Evolutionary conservation across 352 stramenopile genomes (phyloP), one percentile per base, ranked within the genome.

Genomic region (Phytopythium chamaehyphon): DNA sequence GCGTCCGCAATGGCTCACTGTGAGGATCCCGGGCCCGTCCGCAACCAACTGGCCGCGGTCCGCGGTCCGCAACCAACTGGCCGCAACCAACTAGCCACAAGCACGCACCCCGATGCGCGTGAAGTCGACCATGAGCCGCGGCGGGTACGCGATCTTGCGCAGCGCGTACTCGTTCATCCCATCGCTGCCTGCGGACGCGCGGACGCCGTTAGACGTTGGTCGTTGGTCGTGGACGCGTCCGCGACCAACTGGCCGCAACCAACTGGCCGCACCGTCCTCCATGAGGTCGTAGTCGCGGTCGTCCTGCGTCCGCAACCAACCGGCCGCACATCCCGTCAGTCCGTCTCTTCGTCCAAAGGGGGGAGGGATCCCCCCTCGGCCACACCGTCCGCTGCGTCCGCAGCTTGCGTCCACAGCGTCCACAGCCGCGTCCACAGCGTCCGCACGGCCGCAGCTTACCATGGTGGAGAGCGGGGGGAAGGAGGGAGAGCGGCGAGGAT

Each of bases 81-180:
- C 28, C 28, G n/a, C n/a, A n/a, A n/a, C n/a, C n/a, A n/a, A n/a
- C n/a, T n/a, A 10, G 9, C 12, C 16, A 22, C 28, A 12, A n/a
- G 28, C 35, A 74, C 75, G 59, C 64, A 93, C 81, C 44, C 77
- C 71, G 22, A 92, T 66, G 21, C 72, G 83, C 43, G 76, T 90
- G 54, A 94, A 94, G 62, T 94, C 81, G 36, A 94, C 83, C 72
- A 92, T 90, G 26, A 94, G 66, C 1, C 81, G 79, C 38, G 81
- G 69, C 1, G 83, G 83, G 54, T 94, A 94, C 43, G 70, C 46
- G 37, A 76, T 61, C 40, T 71, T 72, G 21, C 47, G 55, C 46
- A 64, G 23, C 4, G 57, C 59, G 43, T 62, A 63, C 42, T 33
- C 52, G 40, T n/a, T 66, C 51, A 16, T 76, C 63, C 37, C 62